These are phyloP conservation scores for Volvox africanus DNA, from an alignment of 139 green algal species.

Conservation along the genomic window DNA sequence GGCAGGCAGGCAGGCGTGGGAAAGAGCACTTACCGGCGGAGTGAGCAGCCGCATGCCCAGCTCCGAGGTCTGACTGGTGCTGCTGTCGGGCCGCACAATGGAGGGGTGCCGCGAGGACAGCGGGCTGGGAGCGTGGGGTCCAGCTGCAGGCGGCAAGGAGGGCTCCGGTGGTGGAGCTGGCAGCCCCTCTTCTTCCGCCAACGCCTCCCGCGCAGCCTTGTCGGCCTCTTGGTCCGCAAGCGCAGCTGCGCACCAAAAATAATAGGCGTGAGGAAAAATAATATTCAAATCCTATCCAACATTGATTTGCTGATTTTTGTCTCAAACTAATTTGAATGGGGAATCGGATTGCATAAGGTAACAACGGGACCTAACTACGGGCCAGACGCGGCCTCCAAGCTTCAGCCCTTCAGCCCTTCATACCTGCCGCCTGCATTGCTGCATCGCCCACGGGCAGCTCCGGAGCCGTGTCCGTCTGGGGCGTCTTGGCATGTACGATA, in stretches of 20 bases:
- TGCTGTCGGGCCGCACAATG: not conserved
- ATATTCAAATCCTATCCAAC: no score
- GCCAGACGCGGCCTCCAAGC: no score
- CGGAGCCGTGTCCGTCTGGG: not conserved
- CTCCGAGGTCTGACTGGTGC: conserved; percentile 1
- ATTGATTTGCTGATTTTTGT: no score
- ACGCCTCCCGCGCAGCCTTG: not conserved
- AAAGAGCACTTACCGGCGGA: not conserved
- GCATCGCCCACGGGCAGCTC: not conserved
- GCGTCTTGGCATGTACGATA: not conserved
- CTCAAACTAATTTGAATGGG: no score
- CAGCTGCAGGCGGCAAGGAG: not conserved
- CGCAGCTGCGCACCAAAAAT: not conserved
- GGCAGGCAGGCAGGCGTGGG: no score
- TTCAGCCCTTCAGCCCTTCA: not conserved
- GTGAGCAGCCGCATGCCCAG: conserved; percentile 27
- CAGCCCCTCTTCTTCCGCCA: conserved; percentile 28
- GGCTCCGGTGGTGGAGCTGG: not conserved
- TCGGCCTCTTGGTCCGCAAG: conserved; percentile 31
- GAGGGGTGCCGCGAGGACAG: not conserved
- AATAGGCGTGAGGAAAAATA: no score
- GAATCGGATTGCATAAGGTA: no score
- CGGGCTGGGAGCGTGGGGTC: not conserved
- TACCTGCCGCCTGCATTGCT: conserved; percentile 16
- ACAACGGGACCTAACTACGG: no score